Base-by-base conservation (phyloP, 1,284 basidiomycete species). In the Megacollybia platyphylla region DNA sequence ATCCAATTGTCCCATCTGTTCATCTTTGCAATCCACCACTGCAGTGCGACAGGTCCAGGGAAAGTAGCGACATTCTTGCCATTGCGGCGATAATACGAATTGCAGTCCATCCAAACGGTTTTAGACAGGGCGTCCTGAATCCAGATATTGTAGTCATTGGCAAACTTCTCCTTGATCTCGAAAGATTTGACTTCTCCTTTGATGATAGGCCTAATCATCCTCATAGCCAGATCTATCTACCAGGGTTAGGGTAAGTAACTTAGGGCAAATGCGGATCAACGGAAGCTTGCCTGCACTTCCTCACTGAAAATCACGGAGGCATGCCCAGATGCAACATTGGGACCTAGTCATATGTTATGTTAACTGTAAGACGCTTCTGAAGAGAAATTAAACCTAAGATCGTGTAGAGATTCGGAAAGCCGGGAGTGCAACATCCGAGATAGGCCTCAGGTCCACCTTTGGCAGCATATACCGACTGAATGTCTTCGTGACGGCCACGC, bases 321-420 rank as follows among this genome's bases (percentile, higher is more conserved):
- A 48, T 73, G 71, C 11, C 70, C 71, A 10, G 69, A 60, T n/a
- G 65, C 70, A 30, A 64, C 63, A 50, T 74, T 76, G 4, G 71
- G 71, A 4, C 70, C 70, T 59, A 56, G 48, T 41, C 38, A 36
- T 28, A 47, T 44, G 35, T 39, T 30, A 46, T 29, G 40, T 39
- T 35, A 44, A 49, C 38, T 41, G 39, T 36, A 35, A 39, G 42
- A 15, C 15, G 15, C n/a, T 26, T 9, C 11, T 37, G 8, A 42
- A 34, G 40, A 49, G 40, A 27, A 44, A 44, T 46, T 53, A 35
- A 46, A 67, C 71, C 71, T 24, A 71, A 57, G 41, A 73, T 48
- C 29, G 58, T 61, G 49, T 68, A 68, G 36, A 63, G 49, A 51
- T 74, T 76, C 17, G 74, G 75, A 51, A 73, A 70, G 7, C 64